Conservation (phyloP, 768 basidiomycete species). For the Tremella fuciformis region DNA sequence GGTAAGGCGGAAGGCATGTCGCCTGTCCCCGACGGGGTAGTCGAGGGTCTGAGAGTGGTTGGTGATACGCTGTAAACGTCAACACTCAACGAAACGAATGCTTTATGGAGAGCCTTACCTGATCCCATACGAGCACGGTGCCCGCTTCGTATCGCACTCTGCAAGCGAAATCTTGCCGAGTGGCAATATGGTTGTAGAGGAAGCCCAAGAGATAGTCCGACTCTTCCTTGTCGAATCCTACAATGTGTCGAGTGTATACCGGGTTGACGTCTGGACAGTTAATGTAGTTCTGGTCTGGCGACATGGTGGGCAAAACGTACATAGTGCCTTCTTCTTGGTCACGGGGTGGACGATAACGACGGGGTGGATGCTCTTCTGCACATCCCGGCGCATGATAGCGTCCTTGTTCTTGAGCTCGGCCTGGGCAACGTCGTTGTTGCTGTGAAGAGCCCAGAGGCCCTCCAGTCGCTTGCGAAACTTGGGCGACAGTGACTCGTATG, state of each 20-base stretch:
- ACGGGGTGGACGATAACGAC: constrained; percentile 11
- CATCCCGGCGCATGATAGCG: constrained; percentile 3
- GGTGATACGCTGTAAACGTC: not conserved
- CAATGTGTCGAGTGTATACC: constrained; percentile 11
- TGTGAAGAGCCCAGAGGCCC: constrained; percentile 6
- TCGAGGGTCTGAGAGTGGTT: constrained; percentile 11
- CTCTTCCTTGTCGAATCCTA: constrained; percentile 16
- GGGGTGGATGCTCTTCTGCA: constrained; percentile 1
- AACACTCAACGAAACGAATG: too few species aligned
- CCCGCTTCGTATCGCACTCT: constrained; percentile 13
- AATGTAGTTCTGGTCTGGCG: not conserved
- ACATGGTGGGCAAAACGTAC: not conserved
- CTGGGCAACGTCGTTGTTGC: not conserved
- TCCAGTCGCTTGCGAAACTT: constrained; percentile 10
- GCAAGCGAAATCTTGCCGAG: constrained; percentile 15
- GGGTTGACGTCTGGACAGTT: constrained; percentile 6
- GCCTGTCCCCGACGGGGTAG: constrained; percentile 8
- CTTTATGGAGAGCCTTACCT: too few species aligned
- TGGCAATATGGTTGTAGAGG: constrained; percentile 15
- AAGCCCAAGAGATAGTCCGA: constrained; percentile 13
- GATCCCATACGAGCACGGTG: constrained; percentile 15
- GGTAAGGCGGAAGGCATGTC: constrained; percentile 3
- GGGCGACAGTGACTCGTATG: constrained; percentile 9
- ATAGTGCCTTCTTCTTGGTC: constrained; percentile 10
- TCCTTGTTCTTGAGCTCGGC: constrained; percentile 9